These are phyloP conservation scores for Catenaria anguillulae DNA, from an alignment of 371 early-diverging fungal genomes.

Conservation along the genomic window DNA sequence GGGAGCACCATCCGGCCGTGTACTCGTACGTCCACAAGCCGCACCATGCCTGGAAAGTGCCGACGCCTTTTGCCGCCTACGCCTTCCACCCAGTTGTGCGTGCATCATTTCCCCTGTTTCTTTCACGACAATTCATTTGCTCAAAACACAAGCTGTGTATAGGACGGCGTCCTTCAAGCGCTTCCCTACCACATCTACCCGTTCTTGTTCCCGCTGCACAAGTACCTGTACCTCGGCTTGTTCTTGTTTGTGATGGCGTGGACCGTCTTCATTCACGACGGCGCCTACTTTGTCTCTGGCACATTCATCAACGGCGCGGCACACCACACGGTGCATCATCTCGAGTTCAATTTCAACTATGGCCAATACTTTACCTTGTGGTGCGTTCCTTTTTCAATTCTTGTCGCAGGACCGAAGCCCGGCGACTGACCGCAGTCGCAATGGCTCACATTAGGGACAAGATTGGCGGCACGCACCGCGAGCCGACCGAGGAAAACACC, in stretches of 20 bases:
- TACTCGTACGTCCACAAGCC: slow-evolving; percentile 82
- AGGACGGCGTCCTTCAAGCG: slow-evolving; percentile 84
- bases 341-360: slow-evolving; percentile 96
- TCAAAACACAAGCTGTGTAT: too few species aligned
- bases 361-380: slow-evolving; percentile 42
- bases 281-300: slow-evolving; percentile 41
- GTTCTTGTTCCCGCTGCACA: slow-evolving; percentile 76
- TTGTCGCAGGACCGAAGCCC: neutral
- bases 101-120: too few species aligned
- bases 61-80: slow-evolving; percentile 88
- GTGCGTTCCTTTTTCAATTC: neutral
- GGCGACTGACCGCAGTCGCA: neutral
- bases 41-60: slow-evolving; percentile 66
- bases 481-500: slow-evolving; percentile 38
- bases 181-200: slow-evolving; percentile 85
- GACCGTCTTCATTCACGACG: slow-evolving; percentile 95
- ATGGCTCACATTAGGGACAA: slow-evolving; percentile 39
- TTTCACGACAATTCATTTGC: too few species aligned
- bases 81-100: slow-evolving; percentile 69
- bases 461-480: slow-evolving; percentile 52
- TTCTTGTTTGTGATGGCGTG: slow-evolving; percentile 86
- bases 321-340: slow-evolving; percentile 89
- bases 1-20: slow-evolving; percentile 66
- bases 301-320: slow-evolving; percentile 66
- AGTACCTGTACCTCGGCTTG: slow-evolving; percentile 60